Evolutionary conservation across 306 rosid species (phyloP), one percentile per base, ranked within the genome.

Genomic region (Quercus mongolica): DNA sequence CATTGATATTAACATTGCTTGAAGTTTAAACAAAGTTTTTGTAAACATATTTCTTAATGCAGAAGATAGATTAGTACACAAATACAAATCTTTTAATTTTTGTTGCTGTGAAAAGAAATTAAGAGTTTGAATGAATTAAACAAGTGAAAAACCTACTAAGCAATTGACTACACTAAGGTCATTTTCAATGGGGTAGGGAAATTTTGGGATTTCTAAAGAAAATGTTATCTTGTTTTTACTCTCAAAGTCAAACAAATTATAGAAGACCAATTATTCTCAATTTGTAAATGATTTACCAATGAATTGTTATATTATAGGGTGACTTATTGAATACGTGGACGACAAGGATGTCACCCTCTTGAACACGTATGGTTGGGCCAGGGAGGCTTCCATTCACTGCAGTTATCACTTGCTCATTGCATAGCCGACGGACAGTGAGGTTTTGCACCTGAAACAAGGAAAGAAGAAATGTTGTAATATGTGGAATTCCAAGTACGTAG

Each of bases 281-380:
- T 15, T 41, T 74, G 5, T 5, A 4, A n/a, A 65, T 6, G 4
- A 71, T 23, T 71, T 82, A 91, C 95, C 95, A 91, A 28, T 91
- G 95, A 71, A 91, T 80, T 11, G 85, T 88, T 18, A 91, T 44
- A 74, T 80, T 75, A 28, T 91, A 85, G 6, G 95, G 91, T 3
- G 88, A 83, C 4, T 87, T 54, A 81, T 91, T 91, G 14, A 69
- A 12, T 69, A 87, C 82, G n/a, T 88, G 90, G 71, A 88, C 83
- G 44, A 88, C 74, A 6, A 88, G 85, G 3, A 85, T 81, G 64
- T 91, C 92, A 4, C 90, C 91, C 55, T 91, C 91, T 0, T 25
- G 57, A 6, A 73, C 91, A 2, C 28, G 58, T 20, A 91, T 76
- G 5, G 76, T 76, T 13, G 92, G 95, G 1, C 92, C 95, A 0